Evolutionary conservation across 257 asterid genomes (phyloP).

Genomic region (Forsythia viridissima): DNA sequence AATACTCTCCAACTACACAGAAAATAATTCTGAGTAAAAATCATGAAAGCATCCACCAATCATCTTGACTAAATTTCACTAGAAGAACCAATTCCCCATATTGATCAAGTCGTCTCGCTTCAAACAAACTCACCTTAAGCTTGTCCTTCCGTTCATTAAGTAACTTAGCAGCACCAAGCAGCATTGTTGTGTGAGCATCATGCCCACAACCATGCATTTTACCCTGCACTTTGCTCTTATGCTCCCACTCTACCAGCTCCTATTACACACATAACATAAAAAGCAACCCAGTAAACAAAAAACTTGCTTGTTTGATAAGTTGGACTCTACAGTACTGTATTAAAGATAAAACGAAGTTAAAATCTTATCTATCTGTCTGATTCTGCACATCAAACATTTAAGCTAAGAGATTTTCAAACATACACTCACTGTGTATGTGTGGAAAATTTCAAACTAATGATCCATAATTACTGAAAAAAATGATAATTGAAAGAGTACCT

Average conservation of each 20-base stretch:
- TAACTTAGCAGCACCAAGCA: conserved; percentile 91
- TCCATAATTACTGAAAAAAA: background rate
- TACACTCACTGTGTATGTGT: background rate
- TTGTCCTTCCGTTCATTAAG: conserved; percentile 61
- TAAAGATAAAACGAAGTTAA: background rate
- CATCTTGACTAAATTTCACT: background rate
- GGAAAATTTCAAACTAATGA: background rate
- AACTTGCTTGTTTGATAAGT: background rate
- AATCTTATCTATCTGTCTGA: background rate
- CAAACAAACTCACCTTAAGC: conserved; percentile 56
- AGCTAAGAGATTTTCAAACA: background rate
- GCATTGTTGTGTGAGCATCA: conserved; percentile 91
- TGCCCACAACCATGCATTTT: conserved; percentile 96
- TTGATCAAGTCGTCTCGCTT: background rate
- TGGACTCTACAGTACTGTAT: background rate
- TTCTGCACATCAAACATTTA: background rate
- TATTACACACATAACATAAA: conserved; percentile 17
- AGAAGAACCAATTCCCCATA: background rate
- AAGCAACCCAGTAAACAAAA: background rate
- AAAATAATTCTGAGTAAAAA: background rate
- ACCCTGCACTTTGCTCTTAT: conserved; percentile 80
- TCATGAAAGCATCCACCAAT: conserved; percentile 3
- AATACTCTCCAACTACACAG: background rate
- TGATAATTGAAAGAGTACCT: conserved; percentile 37
- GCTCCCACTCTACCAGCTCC: conserved; percentile 93